Base-by-base conservation (phyloP, 2,329 filamentous ascomycete genomes). In the Phialophora tarda region DNA sequence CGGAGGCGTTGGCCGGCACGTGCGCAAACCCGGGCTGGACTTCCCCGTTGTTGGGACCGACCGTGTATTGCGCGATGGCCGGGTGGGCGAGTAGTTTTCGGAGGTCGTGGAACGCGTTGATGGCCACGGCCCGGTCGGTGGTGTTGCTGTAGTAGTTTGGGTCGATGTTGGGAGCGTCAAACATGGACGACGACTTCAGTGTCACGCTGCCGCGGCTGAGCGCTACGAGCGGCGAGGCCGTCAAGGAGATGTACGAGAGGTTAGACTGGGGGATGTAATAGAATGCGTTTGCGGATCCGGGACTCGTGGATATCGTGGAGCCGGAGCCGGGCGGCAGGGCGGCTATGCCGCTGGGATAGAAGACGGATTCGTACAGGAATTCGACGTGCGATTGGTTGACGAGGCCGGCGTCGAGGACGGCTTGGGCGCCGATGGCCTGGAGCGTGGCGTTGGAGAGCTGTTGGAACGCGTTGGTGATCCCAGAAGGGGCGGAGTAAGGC, bases 181-280 rank as follows among this genome's bases (percentile, higher is more conserved):
- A 62, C 2, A 56, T 48, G 24, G 59, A 62, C 14, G 59, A 53
- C 23, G 70, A 71, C 30, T 62, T 63, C 26, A 72, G 56, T 1
- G 69, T 69, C 12, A 72, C 54, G 54, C 70, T 71, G 48, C 71
- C 71, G 11, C 71, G 64, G 47, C 64, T 50, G 17, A 64, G 57
- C 7, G 67, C 65, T n/a, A 73, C 75, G 61, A 70, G 73, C 66
- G 59, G 73, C 61, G 30, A 72, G 11, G 76, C 75, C 1, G 74
- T 76, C 17, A 77, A 54, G 0, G 72, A 75, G n/a, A 77, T 74
- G 69, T 77, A 77, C 0, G 75, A 76, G n/a, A 74, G 71, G 50
- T 76, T 75, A 1, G 68, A 55, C 4, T 71, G 50, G 4, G 59
- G 50, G 0, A 56, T 38, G 34, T 73, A 72, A 26, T 73, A 72